phyloP scores from a whole-genome alignment of 768 basidiomycete genomes.

The Plicaturopsis crispa region DNA sequence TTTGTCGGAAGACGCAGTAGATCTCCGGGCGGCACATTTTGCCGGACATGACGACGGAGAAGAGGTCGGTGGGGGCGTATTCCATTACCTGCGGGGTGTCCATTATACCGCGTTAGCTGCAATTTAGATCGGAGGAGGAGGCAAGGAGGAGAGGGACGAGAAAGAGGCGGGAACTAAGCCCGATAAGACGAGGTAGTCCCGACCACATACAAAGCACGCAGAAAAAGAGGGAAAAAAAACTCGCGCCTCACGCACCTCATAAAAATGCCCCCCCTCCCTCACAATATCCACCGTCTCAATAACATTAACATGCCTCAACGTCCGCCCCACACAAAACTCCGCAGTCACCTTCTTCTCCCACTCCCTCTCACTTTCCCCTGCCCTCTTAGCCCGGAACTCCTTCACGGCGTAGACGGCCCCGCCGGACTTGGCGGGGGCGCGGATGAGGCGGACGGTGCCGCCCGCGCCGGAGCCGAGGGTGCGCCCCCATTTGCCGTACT shows the following conservation, averaged over 20 bases:
- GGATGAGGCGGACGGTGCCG: conserved; percentile 96
- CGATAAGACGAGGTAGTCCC: too few species aligned
- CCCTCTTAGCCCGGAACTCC: conserved; percentile 87
- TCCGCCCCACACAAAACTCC: conserved; percentile 95
- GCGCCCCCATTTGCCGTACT: conserved; percentile 98
- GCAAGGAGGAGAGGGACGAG: conserved; percentile 7
- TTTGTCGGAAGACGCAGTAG: conserved; percentile 98
- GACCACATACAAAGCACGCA: background rate
- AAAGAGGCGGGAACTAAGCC: too few species aligned
- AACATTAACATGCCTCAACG: conserved; percentile 91
- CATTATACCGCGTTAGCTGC: too few species aligned
- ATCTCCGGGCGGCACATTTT: conserved; percentile 98
- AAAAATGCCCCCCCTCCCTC: conserved; percentile 94
- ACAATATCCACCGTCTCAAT: conserved; percentile 99
- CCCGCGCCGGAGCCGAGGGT: conserved; percentile 94
- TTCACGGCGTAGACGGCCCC: conserved; percentile 91
- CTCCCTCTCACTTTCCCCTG: conserved; percentile 89
- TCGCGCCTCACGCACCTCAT: conserved; percentile 63
- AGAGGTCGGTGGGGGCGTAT: conserved; percentile 96
- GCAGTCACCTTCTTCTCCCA: conserved; percentile 99
- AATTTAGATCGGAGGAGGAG: conserved; percentile 2
- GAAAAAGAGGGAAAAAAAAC: conserved; percentile 1
- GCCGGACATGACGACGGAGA: conserved; percentile 98
- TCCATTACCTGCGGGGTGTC: conserved; percentile 80
- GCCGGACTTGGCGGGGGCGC: conserved; percentile 74